phyloP scores from a whole-genome alignment of 805 yeast species.

The Candida mattraensis region DNA sequence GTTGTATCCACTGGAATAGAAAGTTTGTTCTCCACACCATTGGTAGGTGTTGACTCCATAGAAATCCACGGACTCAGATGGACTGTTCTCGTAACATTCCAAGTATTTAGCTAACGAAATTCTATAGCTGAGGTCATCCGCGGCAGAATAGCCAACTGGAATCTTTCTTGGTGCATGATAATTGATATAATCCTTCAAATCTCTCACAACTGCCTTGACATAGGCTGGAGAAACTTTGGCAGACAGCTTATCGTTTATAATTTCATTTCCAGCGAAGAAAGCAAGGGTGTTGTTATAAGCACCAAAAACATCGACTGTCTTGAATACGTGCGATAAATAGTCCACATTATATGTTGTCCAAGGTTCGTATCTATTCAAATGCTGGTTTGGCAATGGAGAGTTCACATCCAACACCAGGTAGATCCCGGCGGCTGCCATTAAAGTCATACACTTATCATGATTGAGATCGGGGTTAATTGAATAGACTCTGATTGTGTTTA shows the following conservation, averaged over 20 bases:
- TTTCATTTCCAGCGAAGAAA: conserved; percentile 90
- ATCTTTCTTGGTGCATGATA: conserved; percentile 59
- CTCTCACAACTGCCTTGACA: conserved; percentile 76
- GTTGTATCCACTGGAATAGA: conserved; percentile 73
- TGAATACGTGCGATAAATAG: conserved; percentile 75
- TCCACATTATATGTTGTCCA: conserved; percentile 78
- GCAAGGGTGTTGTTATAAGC: conserved; percentile 87
- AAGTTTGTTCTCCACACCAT: conserved; percentile 87
- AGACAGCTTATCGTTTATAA: conserved; percentile 77
- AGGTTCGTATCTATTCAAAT: conserved; percentile 87
- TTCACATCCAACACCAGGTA: conserved; percentile 89
- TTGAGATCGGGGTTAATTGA: conserved; percentile 79
- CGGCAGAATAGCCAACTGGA: conserved; percentile 96
- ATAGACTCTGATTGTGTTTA: conserved; percentile 86
- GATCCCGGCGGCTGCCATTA: conserved; percentile 91
- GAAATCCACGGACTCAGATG: conserved; percentile 65
- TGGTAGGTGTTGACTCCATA: conserved; percentile 82
- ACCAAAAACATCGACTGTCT: conserved; percentile 77
- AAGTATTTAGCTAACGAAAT: conserved; percentile 75
- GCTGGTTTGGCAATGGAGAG: conserved; percentile 77
- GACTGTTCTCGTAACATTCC: conserved; percentile 62
- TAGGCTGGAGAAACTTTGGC: conserved; percentile 69
- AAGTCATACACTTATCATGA: conserved; percentile 89
- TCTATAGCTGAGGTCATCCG: conserved; percentile 82
- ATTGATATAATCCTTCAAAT: conserved; percentile 71